These are phyloP conservation scores for Diatrype stigma DNA, from an alignment of 2,329 filamentous ascomycete species.

Conservation along the genomic window DNA sequence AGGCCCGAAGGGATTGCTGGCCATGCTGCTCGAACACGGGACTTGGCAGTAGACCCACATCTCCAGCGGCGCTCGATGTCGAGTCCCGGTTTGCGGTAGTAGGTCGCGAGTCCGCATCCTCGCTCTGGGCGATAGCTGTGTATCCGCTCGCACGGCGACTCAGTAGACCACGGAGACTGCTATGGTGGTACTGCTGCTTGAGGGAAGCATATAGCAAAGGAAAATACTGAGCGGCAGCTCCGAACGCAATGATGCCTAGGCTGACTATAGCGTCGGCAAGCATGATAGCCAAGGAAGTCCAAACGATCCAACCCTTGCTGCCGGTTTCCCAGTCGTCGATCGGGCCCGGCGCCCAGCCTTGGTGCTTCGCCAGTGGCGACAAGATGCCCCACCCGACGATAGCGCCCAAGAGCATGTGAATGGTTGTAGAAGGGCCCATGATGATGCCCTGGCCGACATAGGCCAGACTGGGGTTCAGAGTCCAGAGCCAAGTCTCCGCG, in stretches of 20 bases:
- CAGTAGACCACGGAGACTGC: slow-evolving; percentile 19
- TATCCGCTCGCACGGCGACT: slow-evolving; percentile 18
- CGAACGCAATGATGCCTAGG: slow-evolving; percentile 70
- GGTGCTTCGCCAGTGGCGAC: slow-evolving; percentile 79
- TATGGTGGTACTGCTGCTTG: slow-evolving; percentile 16
- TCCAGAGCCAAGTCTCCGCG: slow-evolving; percentile 86
- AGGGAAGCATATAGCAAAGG: slow-evolving; percentile 16
- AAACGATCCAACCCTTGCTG: slow-evolving; percentile 98
- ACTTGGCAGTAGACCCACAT: slow-evolving; percentile 12
- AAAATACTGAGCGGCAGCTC: slow-evolving; percentile 52
- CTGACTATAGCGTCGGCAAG: slow-evolving; percentile 88
- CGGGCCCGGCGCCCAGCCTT: slow-evolving; percentile 83
- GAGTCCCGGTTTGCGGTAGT: slow-evolving; percentile 13
- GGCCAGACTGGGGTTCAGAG: slow-evolving; percentile 91
- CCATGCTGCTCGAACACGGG: slow-evolving; percentile 20
- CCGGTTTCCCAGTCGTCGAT: slow-evolving; percentile 87
- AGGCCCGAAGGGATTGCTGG: slow-evolving; percentile 23
- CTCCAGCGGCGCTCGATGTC: slow-evolving; percentile 6
- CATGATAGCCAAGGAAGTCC: slow-evolving; percentile 96
- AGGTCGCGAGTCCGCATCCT: slow-evolving; percentile 18
- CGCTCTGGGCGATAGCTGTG: slow-evolving; percentile 13
- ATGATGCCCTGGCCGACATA: slow-evolving; percentile 98
- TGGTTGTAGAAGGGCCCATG: slow-evolving; percentile 92
- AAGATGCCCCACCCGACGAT: slow-evolving; percentile 86
- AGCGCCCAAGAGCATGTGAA: slow-evolving; percentile 92